Conservation (phyloP, 2,329 filamentous ascomycete species). For the Aspergillus flavus region DNA sequence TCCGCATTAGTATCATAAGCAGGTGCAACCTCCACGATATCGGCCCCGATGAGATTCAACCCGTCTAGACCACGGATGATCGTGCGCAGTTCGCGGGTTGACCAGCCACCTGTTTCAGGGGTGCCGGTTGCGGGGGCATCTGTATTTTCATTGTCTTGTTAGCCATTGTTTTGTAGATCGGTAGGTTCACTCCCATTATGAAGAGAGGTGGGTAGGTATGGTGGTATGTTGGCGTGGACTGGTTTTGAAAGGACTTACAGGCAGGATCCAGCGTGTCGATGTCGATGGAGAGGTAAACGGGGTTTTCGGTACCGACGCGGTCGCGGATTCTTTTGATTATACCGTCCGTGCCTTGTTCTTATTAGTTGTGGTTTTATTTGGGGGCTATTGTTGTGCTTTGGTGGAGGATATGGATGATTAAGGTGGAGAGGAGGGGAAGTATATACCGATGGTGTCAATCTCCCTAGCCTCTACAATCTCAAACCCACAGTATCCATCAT, state of each 20-base stretch:
- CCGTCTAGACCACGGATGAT: slow-evolving; percentile 23
- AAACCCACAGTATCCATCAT: slow-evolving; percentile 25
- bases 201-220: neutral
- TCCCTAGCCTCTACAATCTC: slow-evolving; percentile 27
- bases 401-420: no score
- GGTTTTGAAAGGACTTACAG: neutral
- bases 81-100: slow-evolving; percentile 22
- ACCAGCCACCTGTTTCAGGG: slow-evolving; percentile 27
- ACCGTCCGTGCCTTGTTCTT: slow-evolving; percentile 9
- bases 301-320: slow-evolving; percentile 20
- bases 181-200: neutral
- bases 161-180: no score
- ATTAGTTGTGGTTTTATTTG: neutral
- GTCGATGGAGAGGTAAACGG: slow-evolving; percentile 36
- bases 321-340: slow-evolving; percentile 23
- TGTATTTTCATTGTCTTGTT: neutral
- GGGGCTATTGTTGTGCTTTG: no score
- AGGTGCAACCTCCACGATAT: slow-evolving; percentile 52
- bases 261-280: slow-evolving; percentile 28
- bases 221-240: neutral
- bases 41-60: slow-evolving; percentile 25
- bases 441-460: slow-evolving; percentile 28
- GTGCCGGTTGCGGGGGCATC: slow-evolving; percentile 34
- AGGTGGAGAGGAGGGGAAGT: no score
- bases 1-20: slow-evolving; percentile 48